Conservation (phyloP, 768 basidiomycete species). For the Chalciporus pseudorubinellus region DNA sequence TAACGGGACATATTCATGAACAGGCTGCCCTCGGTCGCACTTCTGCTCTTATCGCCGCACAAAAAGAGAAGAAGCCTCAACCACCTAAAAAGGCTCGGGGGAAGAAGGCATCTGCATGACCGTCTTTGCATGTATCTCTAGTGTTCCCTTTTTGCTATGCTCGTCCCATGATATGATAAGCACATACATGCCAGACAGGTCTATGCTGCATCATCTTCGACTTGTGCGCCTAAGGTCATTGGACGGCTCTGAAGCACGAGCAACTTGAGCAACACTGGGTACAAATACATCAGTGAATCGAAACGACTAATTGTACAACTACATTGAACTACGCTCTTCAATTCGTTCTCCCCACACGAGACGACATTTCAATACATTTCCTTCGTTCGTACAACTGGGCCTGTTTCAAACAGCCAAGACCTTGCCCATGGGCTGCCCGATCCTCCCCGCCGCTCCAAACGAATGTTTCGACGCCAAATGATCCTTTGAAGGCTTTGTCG, state of each 20-base stretch:
- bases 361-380: not conserved
- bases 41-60: constrained; percentile 66
- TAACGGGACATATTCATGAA: constrained; percentile 15
- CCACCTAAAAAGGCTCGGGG: constrained; percentile 73
- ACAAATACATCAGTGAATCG: constrained; percentile 17
- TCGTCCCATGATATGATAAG: constrained; percentile 20
- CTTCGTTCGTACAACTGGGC: not conserved
- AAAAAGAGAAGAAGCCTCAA: constrained; percentile 65
- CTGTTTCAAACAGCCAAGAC: constrained; percentile 31
- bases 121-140: constrained; percentile 25
- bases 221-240: not conserved
- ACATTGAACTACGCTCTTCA: no score
- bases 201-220: not conserved
- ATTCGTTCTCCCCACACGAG: not conserved
- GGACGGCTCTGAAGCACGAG: not conserved
- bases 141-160: constrained; percentile 20
- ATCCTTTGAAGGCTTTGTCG: constrained; percentile 49
- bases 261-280: constrained; percentile 6
- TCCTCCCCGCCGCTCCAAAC: constrained; percentile 48
- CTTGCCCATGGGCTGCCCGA: constrained; percentile 57
- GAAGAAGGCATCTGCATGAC: constrained; percentile 47
- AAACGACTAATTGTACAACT: constrained; percentile 8
- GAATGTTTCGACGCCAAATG: constrained; percentile 29
- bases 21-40: constrained; percentile 77
- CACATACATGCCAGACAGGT: constrained; percentile 4